Percentiles rank a stretch among this genome's conserved stretches.
phyloP scores from a whole-genome alignment of 1,284 basidiomycete species.

The Vanrija humicola region DNA sequence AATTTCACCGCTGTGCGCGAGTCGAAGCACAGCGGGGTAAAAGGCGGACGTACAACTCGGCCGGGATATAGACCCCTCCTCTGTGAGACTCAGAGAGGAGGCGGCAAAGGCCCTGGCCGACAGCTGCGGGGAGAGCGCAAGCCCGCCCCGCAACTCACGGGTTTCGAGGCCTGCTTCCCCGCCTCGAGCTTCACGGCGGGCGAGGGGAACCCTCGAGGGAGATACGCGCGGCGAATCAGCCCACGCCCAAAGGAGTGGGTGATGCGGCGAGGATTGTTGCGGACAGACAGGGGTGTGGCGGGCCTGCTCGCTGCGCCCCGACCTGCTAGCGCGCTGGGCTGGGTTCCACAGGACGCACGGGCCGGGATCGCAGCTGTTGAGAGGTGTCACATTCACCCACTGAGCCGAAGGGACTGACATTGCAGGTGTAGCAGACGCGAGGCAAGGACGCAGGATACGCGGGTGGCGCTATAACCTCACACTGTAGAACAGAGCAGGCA shows the following conservation, averaged over 20 bases:
- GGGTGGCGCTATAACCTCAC: too few relatives aligned
- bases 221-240: neutral
- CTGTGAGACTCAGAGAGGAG: slow-evolving; percentile 2
- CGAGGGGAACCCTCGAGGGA: slow-evolving; percentile 16
- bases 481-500: too few relatives aligned
- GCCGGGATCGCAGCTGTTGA: slow-evolving; percentile 8
- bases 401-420: slow-evolving; percentile 5
- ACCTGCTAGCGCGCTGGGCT: neutral
- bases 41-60: slow-evolving; percentile 20
- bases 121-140: neutral
- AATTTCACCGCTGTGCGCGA: slow-evolving; percentile 5
- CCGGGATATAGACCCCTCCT: slow-evolving; percentile 11
- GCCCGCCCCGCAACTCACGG: slow-evolving; percentile 4
- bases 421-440: neutral
- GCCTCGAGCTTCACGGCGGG: neutral
- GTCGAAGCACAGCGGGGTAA: slow-evolving; percentile 9
- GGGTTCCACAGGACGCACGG: neutral
- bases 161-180: slow-evolving; percentile 19
- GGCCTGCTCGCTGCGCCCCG: neutral
- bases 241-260: neutral
- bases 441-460: too few relatives aligned
- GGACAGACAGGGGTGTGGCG: neutral
- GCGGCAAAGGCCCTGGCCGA: slow-evolving; percentile 19
- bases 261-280: slow-evolving; percentile 8
- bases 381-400: neutral